phyloP scores from a whole-genome alignment of 805 yeast genomes.

The Kodamaea neixiangensis region DNA sequence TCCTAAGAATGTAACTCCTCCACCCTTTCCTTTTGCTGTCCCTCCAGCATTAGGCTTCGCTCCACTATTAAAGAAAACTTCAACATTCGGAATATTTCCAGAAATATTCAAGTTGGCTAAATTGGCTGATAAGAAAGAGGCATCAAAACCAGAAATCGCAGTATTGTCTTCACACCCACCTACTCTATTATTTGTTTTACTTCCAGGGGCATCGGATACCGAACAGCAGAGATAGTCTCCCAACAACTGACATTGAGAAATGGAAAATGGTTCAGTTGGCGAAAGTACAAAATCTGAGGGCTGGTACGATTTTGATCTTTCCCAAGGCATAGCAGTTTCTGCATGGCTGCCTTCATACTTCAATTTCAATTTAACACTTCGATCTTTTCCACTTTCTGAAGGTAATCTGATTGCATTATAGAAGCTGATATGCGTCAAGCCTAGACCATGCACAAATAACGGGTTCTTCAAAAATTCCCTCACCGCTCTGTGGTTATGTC shows the following conservation, averaged over 20 bases:
- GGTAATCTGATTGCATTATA: conserved; percentile 3
- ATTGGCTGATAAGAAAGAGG: too few species aligned
- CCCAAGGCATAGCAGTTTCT: background rate
- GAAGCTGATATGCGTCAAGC: conserved; percentile 7
- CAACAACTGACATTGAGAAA: background rate
- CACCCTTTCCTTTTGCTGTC: too few species aligned
- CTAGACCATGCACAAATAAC: conserved; percentile 21
- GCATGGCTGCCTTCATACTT: background rate
- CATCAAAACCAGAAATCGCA: background rate
- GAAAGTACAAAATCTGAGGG: background rate
- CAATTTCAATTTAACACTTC: background rate
- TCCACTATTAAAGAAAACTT: background rate
- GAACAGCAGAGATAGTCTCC: background rate
- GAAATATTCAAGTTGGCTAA: too few species aligned
- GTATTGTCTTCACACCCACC: background rate
- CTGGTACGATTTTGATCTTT: background rate
- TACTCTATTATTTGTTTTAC: too few species aligned
- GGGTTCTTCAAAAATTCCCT: conserved; percentile 12
- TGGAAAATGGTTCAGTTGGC: background rate
- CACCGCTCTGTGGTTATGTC: background rate
- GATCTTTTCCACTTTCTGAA: background rate
- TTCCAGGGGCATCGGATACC: background rate
- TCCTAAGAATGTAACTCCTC: background rate
- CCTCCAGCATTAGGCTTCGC: background rate
- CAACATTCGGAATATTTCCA: background rate